These are phyloP conservation scores for Diaporthe vaccinii DNA, from an alignment of 2,329 filamentous ascomycete genomes.

Conservation along the genomic window DNA sequence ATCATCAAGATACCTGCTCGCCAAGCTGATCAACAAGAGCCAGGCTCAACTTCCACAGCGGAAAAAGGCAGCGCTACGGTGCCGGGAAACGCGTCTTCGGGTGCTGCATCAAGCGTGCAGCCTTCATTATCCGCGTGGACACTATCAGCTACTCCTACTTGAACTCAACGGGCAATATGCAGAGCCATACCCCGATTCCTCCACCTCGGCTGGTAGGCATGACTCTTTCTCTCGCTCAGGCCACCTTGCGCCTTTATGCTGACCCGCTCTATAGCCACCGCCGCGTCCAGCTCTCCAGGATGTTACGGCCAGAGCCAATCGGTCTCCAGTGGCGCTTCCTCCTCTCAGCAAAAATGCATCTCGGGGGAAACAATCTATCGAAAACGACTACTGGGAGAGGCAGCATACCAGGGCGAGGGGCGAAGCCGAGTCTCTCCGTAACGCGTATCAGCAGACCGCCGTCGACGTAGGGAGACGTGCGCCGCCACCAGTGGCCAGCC, in stretches of 20 bases:
- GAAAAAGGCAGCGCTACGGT: no score
- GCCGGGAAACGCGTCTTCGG: not conserved
- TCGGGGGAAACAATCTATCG: not conserved
- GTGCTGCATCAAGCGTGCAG: not conserved
- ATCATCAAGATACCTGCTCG: not conserved
- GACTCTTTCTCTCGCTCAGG: not conserved
- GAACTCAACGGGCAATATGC: not conserved
- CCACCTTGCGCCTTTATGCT: not conserved
- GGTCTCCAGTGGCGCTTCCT: conserved; percentile 41
- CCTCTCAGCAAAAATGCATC: conserved; percentile 5
- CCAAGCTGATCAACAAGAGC: not conserved
- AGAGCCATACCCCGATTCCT: conserved; percentile 11
- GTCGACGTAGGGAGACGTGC: not conserved
- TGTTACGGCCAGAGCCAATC: conserved; percentile 50
- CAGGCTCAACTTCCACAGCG: not conserved
- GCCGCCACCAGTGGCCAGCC: not conserved
- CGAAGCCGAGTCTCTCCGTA: not conserved
- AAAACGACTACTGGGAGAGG: not conserved
- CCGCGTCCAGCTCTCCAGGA: conserved; percentile 44
- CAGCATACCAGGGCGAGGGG: not conserved
- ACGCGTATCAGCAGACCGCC: not conserved
- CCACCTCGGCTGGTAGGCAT: conserved; percentile 19
- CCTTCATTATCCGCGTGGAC: not conserved
- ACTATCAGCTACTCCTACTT: not conserved
- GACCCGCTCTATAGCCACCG: conserved; percentile 13